phyloP scores from a whole-genome alignment of 1,139 yeast species.

The Sporopachydermia cereana region DNA sequence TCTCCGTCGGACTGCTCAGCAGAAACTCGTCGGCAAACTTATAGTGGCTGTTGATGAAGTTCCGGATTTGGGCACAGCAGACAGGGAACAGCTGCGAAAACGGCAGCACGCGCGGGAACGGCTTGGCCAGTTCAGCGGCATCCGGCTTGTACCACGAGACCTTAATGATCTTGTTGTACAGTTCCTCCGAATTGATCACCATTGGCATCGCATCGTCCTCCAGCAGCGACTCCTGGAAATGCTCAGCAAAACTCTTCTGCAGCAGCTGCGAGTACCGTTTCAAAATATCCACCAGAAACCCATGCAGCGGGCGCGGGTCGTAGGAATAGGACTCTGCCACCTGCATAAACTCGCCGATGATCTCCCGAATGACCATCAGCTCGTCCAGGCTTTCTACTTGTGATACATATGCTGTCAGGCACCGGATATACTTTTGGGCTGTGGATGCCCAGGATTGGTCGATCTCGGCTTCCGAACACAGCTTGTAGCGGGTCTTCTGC shows the following conservation, averaged over 20 bases:
- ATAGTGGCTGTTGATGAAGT: constrained; percentile 50
- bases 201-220: constrained; percentile 89
- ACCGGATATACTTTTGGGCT: constrained; percentile 16
- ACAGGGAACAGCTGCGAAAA: constrained; percentile 84
- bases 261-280: constrained; percentile 47
- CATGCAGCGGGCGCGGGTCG: constrained; percentile 49
- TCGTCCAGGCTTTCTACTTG: constrained; percentile 25
- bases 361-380: constrained; percentile 37
- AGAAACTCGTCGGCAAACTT: constrained; percentile 47
- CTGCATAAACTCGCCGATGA: constrained; percentile 64
- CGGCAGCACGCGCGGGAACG: constrained; percentile 69
- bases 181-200: constrained; percentile 44
- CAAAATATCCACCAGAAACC: constrained; percentile 48
- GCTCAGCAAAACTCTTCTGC: constrained; percentile 44
- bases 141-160: constrained; percentile 59
- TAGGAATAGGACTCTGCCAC: constrained; percentile 66
- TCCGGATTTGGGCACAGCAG: constrained; percentile 65
- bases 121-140: constrained; percentile 31
- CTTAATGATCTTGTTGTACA: constrained; percentile 51
- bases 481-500: constrained; percentile 40
- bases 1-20: constrained; percentile 40
- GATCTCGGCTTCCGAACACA: constrained; percentile 41
- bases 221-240: constrained; percentile 51
- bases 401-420: constrained; percentile 9
- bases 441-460: constrained; percentile 28